Evolutionary conservation across 2,329 filamentous ascomycete genomes (phyloP), one percentile per base, ranked within the genome.

Genomic region (Graphium sp.): DNA sequence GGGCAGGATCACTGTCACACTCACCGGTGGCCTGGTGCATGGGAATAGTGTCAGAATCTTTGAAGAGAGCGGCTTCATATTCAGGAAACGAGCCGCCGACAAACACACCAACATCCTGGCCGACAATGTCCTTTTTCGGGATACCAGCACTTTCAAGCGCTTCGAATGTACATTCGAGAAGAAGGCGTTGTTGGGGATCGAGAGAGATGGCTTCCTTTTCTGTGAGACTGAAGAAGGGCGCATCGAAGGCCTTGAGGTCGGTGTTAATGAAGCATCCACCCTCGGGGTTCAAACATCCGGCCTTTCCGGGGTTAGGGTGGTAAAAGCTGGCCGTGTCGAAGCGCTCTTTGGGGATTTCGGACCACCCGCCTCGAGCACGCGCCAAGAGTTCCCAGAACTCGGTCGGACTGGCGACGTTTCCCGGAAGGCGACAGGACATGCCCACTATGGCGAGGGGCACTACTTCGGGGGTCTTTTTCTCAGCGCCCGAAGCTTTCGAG

Each of bases 101-200:
- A 34, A 62, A 66, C 7, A 66, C 61, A 10, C 58, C 60, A 16
- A 61, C 56, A 24, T 61, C 50, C 30, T 53, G 50, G 5, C 61
- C 61, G 2, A 60, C 48, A 21, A 65, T 51, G 6, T 42, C 38
- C 17, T 61, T 55, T 38, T 56, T 59, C 6, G 59, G 52, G 12
- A 64, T 49, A 7, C 62, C 62, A 2, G 60, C 61, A 32, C 57
- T 62, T 37, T 68, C 63, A 7, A 68, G 45, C 0, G 62, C 60
- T 39, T 69, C 63, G 33, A 61, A 68, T 1, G 60, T 57, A 33
- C 58, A 62, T 39, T 69, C 62, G 2, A 67, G 48, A 6, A 65
- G 47, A 13, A 64, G 46, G 2, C 64, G 51, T 32, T 67, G 62
- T 34, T 67, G 62, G 1, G 64, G 64, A 27, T 69, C 63, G 41